Conservation (phyloP, 352 stramenopile species). For the Globisporangium irregulare region DNA sequence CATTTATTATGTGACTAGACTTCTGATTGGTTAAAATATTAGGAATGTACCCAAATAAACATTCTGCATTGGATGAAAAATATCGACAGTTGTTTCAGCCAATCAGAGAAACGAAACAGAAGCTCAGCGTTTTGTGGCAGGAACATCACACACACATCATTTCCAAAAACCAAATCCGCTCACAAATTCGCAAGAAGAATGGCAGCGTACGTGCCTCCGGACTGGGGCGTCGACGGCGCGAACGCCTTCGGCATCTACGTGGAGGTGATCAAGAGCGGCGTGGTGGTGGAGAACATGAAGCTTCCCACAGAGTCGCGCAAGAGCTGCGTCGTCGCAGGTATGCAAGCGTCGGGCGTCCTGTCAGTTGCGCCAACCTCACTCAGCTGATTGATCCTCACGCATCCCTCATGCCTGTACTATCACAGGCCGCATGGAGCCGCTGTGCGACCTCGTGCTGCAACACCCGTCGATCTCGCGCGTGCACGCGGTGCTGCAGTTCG, state of each 20-base stretch:
- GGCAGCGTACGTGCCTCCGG: conserved; percentile 40
- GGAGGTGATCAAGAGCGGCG: conserved; percentile 67
- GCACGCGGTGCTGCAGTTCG: conserved; percentile 74
- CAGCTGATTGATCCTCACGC: background rate
- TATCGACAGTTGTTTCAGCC: background rate
- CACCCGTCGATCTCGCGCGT: conserved; percentile 76
- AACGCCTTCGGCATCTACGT: conserved; percentile 60
- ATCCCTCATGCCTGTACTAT: conserved; percentile 5
- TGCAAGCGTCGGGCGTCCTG: background rate
- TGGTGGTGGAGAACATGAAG: conserved; percentile 43
- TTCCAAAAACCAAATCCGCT: background rate
- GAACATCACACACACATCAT: background rate
- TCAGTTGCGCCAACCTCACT: background rate
- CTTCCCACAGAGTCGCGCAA: conserved; percentile 28
- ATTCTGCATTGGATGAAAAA: background rate
- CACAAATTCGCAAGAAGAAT: conserved; percentile 10
- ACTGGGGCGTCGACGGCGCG: conserved; percentile 41
- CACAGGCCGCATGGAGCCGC: conserved; percentile 44
- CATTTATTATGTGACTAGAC: background rate
- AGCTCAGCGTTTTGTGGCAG: background rate
- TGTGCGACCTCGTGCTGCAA: conserved; percentile 67
- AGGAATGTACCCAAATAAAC: background rate
- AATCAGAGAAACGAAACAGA: background rate
- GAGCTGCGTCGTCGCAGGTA: conserved; percentile 41
- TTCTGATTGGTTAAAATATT: background rate